Evolutionary conservation across 306 rosid genomes (phyloP).

Genomic region (Inga laurina): DNA sequence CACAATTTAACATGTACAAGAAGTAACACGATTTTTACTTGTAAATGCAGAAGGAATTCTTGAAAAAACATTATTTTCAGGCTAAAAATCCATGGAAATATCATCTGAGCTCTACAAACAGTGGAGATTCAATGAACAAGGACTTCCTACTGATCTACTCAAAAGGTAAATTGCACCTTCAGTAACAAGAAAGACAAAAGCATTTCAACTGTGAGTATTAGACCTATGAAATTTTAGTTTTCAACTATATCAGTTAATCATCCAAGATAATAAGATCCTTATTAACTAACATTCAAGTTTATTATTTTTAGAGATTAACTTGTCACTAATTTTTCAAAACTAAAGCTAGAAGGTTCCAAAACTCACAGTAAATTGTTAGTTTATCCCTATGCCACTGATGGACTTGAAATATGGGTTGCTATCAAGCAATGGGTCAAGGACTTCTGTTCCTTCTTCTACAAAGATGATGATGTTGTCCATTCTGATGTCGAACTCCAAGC

Average conservation of each 20-base stretch:
- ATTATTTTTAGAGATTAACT: too few species aligned
- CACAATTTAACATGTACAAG: too few species aligned
- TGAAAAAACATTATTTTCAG: constrained; percentile 58
- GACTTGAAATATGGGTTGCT: too few species aligned
- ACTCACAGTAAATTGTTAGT: too few species aligned
- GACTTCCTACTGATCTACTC: constrained; percentile 76
- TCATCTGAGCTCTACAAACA: constrained; percentile 64
- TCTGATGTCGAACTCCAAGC: constrained; percentile 65
- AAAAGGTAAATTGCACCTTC: constrained; percentile 46
- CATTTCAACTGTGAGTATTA: neutral
- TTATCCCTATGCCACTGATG: too few species aligned
- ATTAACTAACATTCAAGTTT: too few species aligned
- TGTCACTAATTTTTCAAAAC: too few species aligned
- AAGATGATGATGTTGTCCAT: constrained; percentile 44
- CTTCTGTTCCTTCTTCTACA: constrained; percentile 64
- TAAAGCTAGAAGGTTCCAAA: too few species aligned
- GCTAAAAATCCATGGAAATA: constrained; percentile 66
- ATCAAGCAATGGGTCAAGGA: too few species aligned
- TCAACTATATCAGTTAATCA: neutral
- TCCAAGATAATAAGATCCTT: too few species aligned
- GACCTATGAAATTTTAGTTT: neutral
- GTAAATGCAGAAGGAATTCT: constrained; percentile 65
- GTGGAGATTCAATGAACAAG: constrained; percentile 73
- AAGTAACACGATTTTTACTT: too few species aligned
- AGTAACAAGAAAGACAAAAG: neutral